These are phyloP conservation scores for Tephrocybe sp. DNA, from an alignment of 768 basidiomycete genomes.

Conservation along the genomic window DNA sequence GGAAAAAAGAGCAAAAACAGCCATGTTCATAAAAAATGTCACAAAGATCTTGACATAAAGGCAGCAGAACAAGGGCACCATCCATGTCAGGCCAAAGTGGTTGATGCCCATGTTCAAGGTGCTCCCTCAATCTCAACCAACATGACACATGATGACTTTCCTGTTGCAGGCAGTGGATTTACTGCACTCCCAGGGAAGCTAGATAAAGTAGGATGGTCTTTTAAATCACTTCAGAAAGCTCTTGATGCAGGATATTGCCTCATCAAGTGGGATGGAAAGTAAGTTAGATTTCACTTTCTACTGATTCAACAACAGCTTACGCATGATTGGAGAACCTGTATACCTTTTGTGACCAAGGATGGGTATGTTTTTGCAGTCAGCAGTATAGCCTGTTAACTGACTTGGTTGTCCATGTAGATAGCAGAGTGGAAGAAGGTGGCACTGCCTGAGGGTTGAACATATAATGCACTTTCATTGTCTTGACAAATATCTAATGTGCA, in stretches of 20 bases:
- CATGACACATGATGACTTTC: not conserved
- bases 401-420: not conserved
- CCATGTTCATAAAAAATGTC: too few species aligned
- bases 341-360: not conserved
- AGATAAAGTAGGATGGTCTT: not conserved
- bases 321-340: not conserved
- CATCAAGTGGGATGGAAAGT: slow-evolving; percentile 3
- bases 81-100: not conserved
- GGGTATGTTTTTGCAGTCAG: not conserved
- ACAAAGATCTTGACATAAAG: too few species aligned
- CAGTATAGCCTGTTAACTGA: not conserved
- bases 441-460: not conserved
- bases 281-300: not conserved
- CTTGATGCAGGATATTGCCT: not conserved
- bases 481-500: too few species aligned
- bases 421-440: not conserved
- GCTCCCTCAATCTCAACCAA: not conserved
- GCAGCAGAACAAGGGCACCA: too few species aligned
- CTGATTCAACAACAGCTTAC: too few species aligned
- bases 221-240: not conserved
- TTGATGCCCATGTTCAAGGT: not conserved
- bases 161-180: not conserved
- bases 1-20: too few species aligned
- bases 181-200: not conserved
- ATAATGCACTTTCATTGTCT: too few species aligned